phyloP scores from a whole-genome alignment of 805 yeast species.

The Pichia rugopelliculosa region DNA sequence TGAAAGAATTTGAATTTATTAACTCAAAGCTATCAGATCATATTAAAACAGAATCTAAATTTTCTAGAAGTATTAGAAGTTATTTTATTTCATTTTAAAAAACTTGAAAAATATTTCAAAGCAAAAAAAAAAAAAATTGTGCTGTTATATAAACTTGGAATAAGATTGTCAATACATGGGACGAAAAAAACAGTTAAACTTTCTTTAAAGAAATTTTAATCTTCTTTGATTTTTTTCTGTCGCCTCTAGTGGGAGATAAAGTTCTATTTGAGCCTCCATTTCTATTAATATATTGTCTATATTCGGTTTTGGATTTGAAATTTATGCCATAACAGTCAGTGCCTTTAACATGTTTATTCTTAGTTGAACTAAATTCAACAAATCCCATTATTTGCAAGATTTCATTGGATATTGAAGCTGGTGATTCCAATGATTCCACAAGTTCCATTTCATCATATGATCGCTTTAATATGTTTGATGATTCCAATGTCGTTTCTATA shows the following conservation, averaged over 20 bases:
- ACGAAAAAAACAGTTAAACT: no score
- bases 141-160: no score
- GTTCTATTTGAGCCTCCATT: conserved; percentile 49
- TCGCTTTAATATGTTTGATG: background rate
- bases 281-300: conserved; percentile 56
- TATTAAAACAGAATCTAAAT: background rate
- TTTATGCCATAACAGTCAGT: conserved; percentile 37
- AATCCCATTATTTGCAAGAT: conserved; percentile 52
- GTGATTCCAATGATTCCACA: background rate
- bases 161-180: no score
- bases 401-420: background rate
- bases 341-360: conserved; percentile 48
- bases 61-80: background rate
- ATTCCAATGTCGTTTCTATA: background rate
- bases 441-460: background rate
- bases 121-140: no score
- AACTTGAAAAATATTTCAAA: no score
- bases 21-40: background rate
- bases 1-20: background rate
- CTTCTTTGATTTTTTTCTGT: conserved; percentile 2
- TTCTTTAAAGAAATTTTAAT: conserved; percentile 5
- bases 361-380: conserved; percentile 46
- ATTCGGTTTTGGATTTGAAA: conserved; percentile 34
- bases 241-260: conserved; percentile 35
- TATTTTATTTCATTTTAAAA: background rate